phyloP scores from a whole-genome alignment of 768 basidiomycete species.

The Leccinum barrowsii region DNA sequence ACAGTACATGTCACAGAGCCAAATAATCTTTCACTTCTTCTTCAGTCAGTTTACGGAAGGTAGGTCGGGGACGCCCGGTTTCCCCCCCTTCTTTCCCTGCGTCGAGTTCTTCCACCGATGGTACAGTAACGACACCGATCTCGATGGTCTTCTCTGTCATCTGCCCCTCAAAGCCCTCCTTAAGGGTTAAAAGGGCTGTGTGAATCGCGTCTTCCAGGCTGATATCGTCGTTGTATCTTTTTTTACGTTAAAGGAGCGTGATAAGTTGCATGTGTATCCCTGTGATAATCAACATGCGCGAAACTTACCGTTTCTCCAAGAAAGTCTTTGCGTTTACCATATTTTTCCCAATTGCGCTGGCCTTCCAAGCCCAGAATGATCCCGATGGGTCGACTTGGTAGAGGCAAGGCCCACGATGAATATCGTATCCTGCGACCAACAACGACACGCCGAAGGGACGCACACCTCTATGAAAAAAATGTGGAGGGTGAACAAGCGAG shows the following conservation, averaged over 20 bases:
- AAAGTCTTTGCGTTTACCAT: constrained; percentile 99
- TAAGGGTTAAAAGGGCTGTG: constrained; percentile 93
- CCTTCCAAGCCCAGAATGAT: constrained; percentile 99
- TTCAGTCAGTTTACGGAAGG: constrained; percentile 93
- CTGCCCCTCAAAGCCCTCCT: constrained; percentile 99
- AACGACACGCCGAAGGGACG: constrained; percentile 98
- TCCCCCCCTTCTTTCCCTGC: constrained; percentile 66
- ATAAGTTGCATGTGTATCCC: constrained; percentile 14
- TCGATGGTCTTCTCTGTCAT: constrained; percentile 99
- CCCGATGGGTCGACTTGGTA: constrained; percentile 99
- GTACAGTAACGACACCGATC: constrained; percentile 93
- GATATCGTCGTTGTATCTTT: constrained; percentile 97
- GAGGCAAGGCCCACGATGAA: constrained; percentile 89
- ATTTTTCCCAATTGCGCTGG: constrained; percentile 99
- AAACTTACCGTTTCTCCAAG: constrained; percentile 88
- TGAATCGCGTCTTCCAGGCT: constrained; percentile 98
- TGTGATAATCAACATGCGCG: constrained; percentile 23
- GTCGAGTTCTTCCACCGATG: constrained; percentile 55
- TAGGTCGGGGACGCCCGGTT: constrained; percentile 72
- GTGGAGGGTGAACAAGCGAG: constrained; percentile 28
- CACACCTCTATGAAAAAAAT: constrained; percentile 73
- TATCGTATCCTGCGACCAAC: constrained; percentile 95
- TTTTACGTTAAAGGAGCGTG: constrained; percentile 41
- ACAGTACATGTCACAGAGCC: constrained; percentile 55
- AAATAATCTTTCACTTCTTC: constrained; percentile 97